phyloP scores from a whole-genome alignment of 164 flowering plant genomes.

The Liriodendron chinense region DNA sequence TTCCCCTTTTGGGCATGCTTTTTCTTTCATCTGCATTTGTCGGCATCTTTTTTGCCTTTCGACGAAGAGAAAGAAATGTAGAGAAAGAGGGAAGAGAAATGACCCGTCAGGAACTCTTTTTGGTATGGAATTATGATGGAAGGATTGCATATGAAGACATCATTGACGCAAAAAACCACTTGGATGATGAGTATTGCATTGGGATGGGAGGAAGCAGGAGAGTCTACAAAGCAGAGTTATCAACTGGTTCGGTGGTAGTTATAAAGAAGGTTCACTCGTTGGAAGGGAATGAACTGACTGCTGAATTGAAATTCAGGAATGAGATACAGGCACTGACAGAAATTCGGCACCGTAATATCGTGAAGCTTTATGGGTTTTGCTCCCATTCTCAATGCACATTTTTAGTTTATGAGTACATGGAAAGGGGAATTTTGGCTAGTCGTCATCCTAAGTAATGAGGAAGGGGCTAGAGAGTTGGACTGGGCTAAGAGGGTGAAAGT shows the following conservation, averaged over 20 bases:
- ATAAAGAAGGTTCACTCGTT: background rate
- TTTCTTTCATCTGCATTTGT: background rate
- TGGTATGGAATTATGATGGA: conserved; percentile 51
- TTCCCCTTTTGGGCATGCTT: background rate
- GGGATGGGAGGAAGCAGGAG: conserved; percentile 6
- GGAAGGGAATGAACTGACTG: background rate
- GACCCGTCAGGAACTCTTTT: background rate
- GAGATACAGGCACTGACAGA: conserved; percentile 3
- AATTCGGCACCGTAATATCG: conserved; percentile 9
- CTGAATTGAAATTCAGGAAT: background rate
- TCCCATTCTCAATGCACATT: background rate
- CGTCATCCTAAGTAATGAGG: background rate
- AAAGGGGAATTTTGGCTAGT: background rate
- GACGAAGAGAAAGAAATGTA: background rate
- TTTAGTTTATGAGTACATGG: conserved; percentile 6
- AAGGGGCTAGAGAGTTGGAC: conserved; percentile 1
- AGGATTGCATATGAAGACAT: conserved; percentile 47
- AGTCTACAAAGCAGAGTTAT: conserved; percentile 10
- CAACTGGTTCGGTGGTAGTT: conserved; percentile 3
- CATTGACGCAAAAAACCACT: conserved; percentile 49
- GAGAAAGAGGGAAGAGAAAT: background rate
- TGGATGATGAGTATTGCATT: conserved; percentile 10
- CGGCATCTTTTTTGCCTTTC: background rate
- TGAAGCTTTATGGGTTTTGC: conserved; percentile 10
- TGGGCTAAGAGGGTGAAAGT: conserved; percentile 8